Conservation (phyloP, 345 rosid genomes). For the Hypericum androsaemum region DNA sequence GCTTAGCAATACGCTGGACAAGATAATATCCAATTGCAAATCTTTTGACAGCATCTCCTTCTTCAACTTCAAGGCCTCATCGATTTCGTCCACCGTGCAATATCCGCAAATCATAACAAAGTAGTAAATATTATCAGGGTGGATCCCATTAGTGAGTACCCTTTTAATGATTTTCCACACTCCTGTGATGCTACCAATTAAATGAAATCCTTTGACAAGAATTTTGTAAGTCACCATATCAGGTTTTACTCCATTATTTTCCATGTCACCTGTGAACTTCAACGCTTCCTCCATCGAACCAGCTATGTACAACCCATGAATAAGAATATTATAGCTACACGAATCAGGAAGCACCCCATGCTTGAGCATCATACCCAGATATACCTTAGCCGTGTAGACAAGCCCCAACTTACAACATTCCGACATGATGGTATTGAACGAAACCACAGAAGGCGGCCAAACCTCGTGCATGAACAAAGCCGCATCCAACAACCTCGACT, state of each 20-base stretch:
- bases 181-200: constrained; percentile 39
- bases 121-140: constrained; percentile 48
- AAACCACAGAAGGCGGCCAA: constrained; percentile 56
- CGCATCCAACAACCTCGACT: constrained; percentile 51
- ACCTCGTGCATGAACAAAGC: constrained; percentile 35
- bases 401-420: constrained; percentile 56
- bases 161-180: constrained; percentile 36
- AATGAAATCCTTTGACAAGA: constrained; percentile 52
- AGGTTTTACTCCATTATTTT: constrained; percentile 50
- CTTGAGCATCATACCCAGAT: constrained; percentile 61
- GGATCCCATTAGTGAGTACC: constrained; percentile 39
- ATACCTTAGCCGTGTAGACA: constrained; percentile 52
- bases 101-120: constrained; percentile 47
- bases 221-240: constrained; percentile 60
- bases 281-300: constrained; percentile 70
- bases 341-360: constrained; percentile 57
- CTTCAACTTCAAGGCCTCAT: constrained; percentile 43
- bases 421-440: constrained; percentile 67
- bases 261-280: constrained; percentile 45
- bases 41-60: constrained; percentile 51
- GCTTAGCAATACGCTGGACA: constrained; percentile 45
- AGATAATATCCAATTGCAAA: constrained; percentile 32
- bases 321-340: constrained; percentile 68
- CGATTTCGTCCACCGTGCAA: constrained; percentile 45
- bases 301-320: constrained; percentile 57